A percentile compares a stretch with the other conserved stretches of the same genome.
Evolutionary conservation across 2,329 filamentous ascomycete genomes (phyloP).

Genomic region (Lachnellula arida): DNA sequence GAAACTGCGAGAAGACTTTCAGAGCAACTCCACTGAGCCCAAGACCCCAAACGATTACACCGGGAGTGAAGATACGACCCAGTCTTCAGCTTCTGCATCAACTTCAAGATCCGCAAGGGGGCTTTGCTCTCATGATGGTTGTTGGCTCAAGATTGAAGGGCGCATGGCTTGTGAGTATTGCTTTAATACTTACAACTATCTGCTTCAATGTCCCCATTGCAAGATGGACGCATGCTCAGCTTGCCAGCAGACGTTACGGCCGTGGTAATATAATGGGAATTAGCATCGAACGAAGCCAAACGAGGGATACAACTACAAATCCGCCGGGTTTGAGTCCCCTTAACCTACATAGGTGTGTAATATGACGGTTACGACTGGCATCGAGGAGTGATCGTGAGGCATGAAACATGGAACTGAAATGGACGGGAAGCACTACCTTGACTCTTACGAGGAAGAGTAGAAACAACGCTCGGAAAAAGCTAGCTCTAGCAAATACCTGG

Average conservation of each 20-base stretch:
- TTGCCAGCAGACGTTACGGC: constrained; percentile 17
- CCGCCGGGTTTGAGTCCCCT: too few relatives aligned
- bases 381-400: too few relatives aligned
- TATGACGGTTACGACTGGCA: too few relatives aligned
- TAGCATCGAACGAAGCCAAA: neutral
- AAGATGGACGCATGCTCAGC: constrained; percentile 18
- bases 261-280: neutral
- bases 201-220: constrained; percentile 22
- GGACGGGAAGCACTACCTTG: too few relatives aligned
- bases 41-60: neutral
- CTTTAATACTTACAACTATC: constrained; percentile 12
- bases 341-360: too few relatives aligned
- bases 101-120: neutral
- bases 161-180: constrained; percentile 16
- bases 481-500: too few relatives aligned
- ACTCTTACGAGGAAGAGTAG: too few relatives aligned
- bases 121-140: constrained; percentile 15
- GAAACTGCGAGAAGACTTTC: constrained; percentile 2
- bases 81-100: neutral
- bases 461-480: too few relatives aligned
- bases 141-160: constrained; percentile 22
- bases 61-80: neutral
- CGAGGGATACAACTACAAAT: neutral
- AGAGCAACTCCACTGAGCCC: neutral
- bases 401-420: too few relatives aligned